These are phyloP conservation scores for Magnaporthiopsis rhizophila DNA, from an alignment of 2,329 filamentous ascomycete species.

Conservation along the genomic window DNA sequence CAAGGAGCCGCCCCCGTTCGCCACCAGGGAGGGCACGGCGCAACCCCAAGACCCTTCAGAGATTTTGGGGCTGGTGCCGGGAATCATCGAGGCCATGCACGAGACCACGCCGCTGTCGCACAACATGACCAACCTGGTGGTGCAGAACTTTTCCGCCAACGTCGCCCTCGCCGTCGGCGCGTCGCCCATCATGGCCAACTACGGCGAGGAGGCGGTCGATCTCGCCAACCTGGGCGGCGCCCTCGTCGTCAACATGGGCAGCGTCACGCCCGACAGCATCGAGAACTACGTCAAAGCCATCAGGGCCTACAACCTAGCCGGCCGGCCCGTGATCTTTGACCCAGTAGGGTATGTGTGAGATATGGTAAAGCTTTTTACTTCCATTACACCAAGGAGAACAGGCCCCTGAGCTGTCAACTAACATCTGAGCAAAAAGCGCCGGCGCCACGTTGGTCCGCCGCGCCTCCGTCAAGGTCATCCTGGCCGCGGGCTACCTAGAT, in stretches of 20 bases:
- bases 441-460: slow-evolving; percentile 72
- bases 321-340: slow-evolving; percentile 73
- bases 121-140: slow-evolving; percentile 96
- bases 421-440: slow-evolving; percentile 45
- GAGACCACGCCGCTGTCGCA: slow-evolving; percentile 67
- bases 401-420: not conserved
- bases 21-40: slow-evolving; percentile 9
- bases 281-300: slow-evolving; percentile 67
- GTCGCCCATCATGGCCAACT: slow-evolving; percentile 90
- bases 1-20: slow-evolving; percentile 25
- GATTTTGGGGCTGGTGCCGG: slow-evolving; percentile 23
- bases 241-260: slow-evolving; percentile 93
- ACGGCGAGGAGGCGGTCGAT: slow-evolving; percentile 73
- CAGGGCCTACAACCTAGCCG: slow-evolving; percentile 69
- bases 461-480: slow-evolving; percentile 60
- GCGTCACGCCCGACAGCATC: slow-evolving; percentile 68
- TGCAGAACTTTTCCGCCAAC: slow-evolving; percentile 92
- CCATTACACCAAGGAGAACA: not conserved
- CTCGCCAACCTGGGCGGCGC: slow-evolving; percentile 69
- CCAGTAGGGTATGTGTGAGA: slow-evolving; percentile 62
- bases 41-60: slow-evolving; percentile 9
- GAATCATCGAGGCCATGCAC: slow-evolving; percentile 53
- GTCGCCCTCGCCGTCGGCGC: slow-evolving; percentile 77
- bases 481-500: slow-evolving; percentile 69
- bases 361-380: not conserved